Evolutionary conservation across 2,329 filamentous ascomycete genomes (phyloP).

Genomic region (Albifimbria verrucaria): DNA sequence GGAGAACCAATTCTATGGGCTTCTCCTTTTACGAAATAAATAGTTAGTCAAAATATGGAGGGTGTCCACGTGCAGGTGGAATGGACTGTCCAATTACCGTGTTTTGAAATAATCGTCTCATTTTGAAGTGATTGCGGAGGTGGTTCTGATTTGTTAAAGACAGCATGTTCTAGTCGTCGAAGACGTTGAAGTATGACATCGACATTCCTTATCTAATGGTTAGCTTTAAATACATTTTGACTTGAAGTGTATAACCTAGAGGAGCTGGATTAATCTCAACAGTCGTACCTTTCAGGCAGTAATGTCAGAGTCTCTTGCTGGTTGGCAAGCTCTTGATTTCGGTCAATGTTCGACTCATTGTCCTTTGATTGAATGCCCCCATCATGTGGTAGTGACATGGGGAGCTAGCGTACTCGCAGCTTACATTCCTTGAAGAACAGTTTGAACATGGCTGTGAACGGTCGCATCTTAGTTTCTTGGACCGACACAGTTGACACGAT

Average conservation of each 20-base stretch:
- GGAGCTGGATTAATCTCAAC: background rate
- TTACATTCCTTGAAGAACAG: constrained; percentile 12
- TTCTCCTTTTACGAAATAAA: no score
- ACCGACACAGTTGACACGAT: constrained; percentile 7
- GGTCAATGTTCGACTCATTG: background rate
- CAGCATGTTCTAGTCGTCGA: constrained; percentile 3
- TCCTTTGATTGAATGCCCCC: background rate
- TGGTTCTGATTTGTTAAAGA: background rate
- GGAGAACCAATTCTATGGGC: no score
- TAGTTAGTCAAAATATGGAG: no score
- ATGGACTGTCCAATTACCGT: no score
- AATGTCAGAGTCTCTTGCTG: background rate
- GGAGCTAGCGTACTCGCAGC: constrained; percentile 7
- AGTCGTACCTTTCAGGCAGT: background rate
- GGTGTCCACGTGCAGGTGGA: no score
- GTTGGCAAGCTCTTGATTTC: background rate
- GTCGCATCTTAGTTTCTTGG: constrained; percentile 11
- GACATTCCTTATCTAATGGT: background rate
- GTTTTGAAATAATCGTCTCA: background rate
- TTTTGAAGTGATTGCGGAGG: background rate
- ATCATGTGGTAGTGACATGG: background rate
- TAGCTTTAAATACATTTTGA: no score
- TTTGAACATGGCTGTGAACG: constrained; percentile 9
- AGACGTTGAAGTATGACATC: constrained; percentile 12
- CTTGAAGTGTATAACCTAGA: no score